Conservation (phyloP, 208 protist species). For the Acanthamoeba comandoni region DNA sequence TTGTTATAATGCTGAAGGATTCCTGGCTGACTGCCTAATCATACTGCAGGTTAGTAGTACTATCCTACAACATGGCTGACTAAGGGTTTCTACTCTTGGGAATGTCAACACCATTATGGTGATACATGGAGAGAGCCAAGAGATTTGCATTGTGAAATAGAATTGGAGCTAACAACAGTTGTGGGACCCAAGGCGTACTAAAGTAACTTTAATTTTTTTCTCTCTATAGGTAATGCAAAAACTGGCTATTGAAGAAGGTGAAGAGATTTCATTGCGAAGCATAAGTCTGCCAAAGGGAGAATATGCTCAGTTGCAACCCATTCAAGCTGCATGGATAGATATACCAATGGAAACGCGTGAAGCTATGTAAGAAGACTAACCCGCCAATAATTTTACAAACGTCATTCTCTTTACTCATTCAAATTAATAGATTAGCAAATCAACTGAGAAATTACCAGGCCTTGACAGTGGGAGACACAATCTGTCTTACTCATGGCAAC, state of each 20-base stretch:
- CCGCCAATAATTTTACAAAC: too few species aligned
- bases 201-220: slow-evolving; percentile 1
- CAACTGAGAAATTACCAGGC: slow-evolving; percentile 12
- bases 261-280: not conserved
- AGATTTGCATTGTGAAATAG: too few species aligned
- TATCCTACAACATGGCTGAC: too few species aligned
- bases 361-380: not conserved
- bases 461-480: not conserved
- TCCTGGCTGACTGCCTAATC: too few species aligned
- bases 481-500: not conserved
- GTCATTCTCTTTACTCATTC: slow-evolving; percentile 10
- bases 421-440: not conserved
- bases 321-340: not conserved
- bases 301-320: slow-evolving; percentile 23
- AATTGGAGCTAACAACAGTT: too few species aligned
- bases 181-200: too few species aligned
- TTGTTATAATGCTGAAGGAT: too few species aligned
- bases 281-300: slow-evolving; percentile 12
- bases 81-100: too few species aligned
- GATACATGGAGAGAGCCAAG: too few species aligned
- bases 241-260: not conserved
- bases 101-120: too few species aligned
- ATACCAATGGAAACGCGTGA: not conserved
- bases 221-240: slow-evolving; percentile 16
- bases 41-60: too few species aligned